A percentile compares a stretch with the other conserved stretches of the same genome.
Conservation (phyloP, 23 red algal genomes). For the Gracilaria caudata region DNA sequence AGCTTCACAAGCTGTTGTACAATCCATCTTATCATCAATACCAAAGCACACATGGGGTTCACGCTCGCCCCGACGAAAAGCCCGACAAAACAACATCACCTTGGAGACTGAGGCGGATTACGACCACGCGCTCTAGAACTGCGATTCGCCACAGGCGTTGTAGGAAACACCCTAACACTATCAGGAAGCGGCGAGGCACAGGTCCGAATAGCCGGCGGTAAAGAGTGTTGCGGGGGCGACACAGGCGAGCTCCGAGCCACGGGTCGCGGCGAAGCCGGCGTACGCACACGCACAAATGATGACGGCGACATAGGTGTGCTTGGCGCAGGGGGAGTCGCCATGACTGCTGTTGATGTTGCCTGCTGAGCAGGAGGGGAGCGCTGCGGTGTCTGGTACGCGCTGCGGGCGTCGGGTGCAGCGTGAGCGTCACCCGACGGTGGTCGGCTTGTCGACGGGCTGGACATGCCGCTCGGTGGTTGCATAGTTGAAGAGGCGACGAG, state of each 20-base stretch:
- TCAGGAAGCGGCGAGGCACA: not conserved
- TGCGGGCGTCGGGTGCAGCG: not conserved
- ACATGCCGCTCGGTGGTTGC: not conserved
- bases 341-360: not conserved
- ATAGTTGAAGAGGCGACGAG: not conserved
- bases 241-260: not conserved
- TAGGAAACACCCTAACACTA: not conserved
- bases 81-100: not conserved
- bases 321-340: constrained; percentile 11
- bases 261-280: constrained; percentile 1
- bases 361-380: not conserved
- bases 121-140: not conserved
- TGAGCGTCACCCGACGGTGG: not conserved
- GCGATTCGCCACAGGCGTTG: not conserved
- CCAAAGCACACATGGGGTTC: not conserved
- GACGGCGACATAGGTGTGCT: constrained; percentile 14
- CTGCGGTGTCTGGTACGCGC: constrained; percentile 11
- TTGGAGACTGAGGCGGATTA: not conserved
- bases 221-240: constrained; percentile 10
- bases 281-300: not conserved
- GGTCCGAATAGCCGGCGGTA: constrained; percentile 3
- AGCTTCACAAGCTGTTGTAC: not conserved
- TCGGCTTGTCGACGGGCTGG: not conserved
- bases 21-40: not conserved
- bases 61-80: not conserved